Evolutionary conservation across 768 basidiomycete species (phyloP).

Genomic region (Clathrus columnatus): DNA sequence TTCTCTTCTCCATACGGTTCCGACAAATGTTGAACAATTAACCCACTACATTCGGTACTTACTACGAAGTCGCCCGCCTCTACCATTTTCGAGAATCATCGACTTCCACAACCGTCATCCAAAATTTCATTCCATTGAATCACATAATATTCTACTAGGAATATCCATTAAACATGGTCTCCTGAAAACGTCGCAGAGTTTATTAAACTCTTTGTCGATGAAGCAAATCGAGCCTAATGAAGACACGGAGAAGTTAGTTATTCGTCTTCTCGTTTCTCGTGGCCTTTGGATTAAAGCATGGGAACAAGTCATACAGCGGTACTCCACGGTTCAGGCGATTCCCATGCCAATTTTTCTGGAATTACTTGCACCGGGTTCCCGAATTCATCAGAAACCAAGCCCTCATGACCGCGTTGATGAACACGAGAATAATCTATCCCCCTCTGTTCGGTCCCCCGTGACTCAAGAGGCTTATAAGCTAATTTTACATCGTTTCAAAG

Average conservation of each 20-base stretch:
- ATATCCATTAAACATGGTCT: constrained; percentile 6
- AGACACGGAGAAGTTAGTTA: constrained; percentile 1
- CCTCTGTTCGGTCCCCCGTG: neutral
- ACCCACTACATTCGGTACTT: neutral
- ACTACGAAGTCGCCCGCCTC: neutral
- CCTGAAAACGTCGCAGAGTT: neutral
- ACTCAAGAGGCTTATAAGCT: neutral
- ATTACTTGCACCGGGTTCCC: constrained; percentile 7
- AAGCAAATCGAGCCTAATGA: constrained; percentile 2
- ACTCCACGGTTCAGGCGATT: neutral
- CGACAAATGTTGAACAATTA: neutral
- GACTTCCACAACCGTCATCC: neutral
- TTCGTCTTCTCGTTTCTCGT: constrained; percentile 1
- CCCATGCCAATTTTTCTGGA: constrained; percentile 1
- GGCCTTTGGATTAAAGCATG: constrained; percentile 1
- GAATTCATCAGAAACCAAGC: too few relatives aligned
- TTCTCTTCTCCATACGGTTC: neutral
- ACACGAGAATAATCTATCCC: neutral
- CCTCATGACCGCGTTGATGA: neutral
- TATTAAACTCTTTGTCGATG: constrained; percentile 2
- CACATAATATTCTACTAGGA: constrained; percentile 3
- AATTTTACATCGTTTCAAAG: constrained; percentile 20
- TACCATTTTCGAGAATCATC: constrained; percentile 6
- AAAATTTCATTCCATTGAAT: constrained; percentile 4
- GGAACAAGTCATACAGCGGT: constrained; percentile 3